A percentile compares a stretch with the other conserved stretches of the same genome.
These are phyloP conservation scores for Penicillium olsonii DNA, from an alignment of 2,329 filamentous ascomycete genomes.

Conservation along the genomic window DNA sequence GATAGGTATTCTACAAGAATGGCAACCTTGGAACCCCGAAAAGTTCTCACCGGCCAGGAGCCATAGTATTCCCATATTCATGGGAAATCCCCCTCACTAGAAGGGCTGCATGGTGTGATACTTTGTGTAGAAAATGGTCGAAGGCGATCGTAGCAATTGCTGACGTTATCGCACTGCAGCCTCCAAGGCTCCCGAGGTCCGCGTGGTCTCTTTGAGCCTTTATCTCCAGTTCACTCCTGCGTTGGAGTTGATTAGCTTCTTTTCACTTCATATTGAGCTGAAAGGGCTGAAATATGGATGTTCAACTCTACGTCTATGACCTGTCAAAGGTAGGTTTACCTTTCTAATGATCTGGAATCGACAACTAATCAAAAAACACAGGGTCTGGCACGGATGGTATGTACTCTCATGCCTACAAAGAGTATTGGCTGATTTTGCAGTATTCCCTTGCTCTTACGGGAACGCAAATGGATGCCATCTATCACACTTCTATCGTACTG, in stretches of 20 bases:
- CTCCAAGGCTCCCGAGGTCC: constrained; percentile 5
- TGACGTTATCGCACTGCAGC: constrained; percentile 32
- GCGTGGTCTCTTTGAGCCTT: too few relatives aligned
- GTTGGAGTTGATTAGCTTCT: neutral
- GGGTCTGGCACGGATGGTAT: constrained; percentile 57
- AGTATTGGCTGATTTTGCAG: constrained; percentile 32
- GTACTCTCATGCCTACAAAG: constrained; percentile 12
- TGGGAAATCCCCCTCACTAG: too few relatives aligned
- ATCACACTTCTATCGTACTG: constrained; percentile 89
- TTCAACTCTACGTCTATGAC: constrained; percentile 77
- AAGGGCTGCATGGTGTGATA: neutral
- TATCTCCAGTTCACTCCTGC: neutral
- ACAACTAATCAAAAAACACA: constrained; percentile 33
- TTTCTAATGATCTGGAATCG: constrained; percentile 20
- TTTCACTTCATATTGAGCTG: neutral
- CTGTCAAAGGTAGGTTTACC: constrained; percentile 57
- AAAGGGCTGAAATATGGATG: constrained; percentile 59
- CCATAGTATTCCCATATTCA: too few relatives aligned
- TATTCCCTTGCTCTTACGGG: constrained; percentile 63
- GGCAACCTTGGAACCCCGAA: too few relatives aligned
- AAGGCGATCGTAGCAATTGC: constrained; percentile 20
- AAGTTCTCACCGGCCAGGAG: too few relatives aligned
- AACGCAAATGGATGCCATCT: constrained; percentile 82
- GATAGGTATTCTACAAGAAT: too few relatives aligned
- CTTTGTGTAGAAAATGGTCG: constrained; percentile 20